These are phyloP conservation scores for Annona cherimola DNA, from an alignment of 164 flowering plant genomes.

Conservation along the genomic window DNA sequence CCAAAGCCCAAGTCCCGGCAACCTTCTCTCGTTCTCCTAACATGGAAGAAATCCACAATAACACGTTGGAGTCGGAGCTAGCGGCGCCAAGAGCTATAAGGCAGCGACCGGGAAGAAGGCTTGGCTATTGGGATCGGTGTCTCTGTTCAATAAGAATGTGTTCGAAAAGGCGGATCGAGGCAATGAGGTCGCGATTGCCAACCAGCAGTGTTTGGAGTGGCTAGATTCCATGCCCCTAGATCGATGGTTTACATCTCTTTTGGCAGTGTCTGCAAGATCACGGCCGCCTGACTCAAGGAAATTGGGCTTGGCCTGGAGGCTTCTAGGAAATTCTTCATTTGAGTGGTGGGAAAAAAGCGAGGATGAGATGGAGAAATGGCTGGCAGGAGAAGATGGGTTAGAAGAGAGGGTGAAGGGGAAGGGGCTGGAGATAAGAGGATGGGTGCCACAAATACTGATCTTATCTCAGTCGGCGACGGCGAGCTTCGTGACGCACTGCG, in stretches of 20 bases:
- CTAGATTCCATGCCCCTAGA: conserved; percentile 27
- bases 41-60: not conserved
- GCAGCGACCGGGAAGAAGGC: conserved; percentile 21
- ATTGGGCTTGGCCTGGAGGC: conserved; percentile 48
- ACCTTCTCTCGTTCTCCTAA: not conserved
- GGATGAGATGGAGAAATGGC: conserved; percentile 36
- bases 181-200: conserved; percentile 25
- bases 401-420: conserved; percentile 43
- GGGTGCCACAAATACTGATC: conserved; percentile 66
- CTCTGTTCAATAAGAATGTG: conserved; percentile 26
- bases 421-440: conserved; percentile 49
- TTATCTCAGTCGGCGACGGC: conserved; percentile 43
- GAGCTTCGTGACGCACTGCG: conserved; percentile 59
- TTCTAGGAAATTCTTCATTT: conserved; percentile 41
- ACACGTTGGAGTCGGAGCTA: conserved; percentile 26
- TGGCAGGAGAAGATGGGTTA: conserved; percentile 18
- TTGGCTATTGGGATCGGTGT: conserved; percentile 54
- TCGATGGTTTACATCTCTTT: conserved; percentile 53
- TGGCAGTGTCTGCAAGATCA: conserved; percentile 32
- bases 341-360: conserved; percentile 27
- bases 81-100: conserved; percentile 21
- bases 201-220: conserved; percentile 34
- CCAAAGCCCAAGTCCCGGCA: conserved; percentile 27
- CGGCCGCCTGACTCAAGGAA: conserved; percentile 32
- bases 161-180: conserved; percentile 37